Evolutionary conservation across 2,329 filamentous ascomycete species (phyloP).

Genomic region (Penicillium polonicum): DNA sequence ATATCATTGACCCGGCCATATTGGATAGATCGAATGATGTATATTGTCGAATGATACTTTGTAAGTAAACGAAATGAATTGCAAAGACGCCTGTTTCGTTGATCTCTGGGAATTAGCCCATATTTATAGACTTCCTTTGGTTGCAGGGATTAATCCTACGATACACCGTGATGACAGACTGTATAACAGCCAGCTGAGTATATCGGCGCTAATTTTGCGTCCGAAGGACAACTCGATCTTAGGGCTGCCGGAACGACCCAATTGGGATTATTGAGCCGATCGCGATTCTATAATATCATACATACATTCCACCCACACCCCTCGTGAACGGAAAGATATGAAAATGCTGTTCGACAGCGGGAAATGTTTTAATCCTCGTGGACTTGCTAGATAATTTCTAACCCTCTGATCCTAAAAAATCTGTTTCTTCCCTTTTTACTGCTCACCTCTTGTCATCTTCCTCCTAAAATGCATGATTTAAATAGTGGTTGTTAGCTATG

Average conservation of each 20-base stretch:
- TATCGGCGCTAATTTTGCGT: not conserved
- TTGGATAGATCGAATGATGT: not conserved
- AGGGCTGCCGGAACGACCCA: not conserved
- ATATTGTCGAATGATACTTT: not conserved
- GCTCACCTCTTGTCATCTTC: not conserved
- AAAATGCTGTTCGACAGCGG: not conserved
- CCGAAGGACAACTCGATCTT: not conserved
- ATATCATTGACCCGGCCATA: not conserved
- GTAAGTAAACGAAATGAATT: not conserved
- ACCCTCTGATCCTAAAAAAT: not conserved
- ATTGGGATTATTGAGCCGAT: not conserved
- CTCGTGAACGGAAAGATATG: not conserved
- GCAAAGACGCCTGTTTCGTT: not conserved
- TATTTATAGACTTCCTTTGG: not conserved
- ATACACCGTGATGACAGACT: not conserved
- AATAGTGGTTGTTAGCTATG: not conserved
- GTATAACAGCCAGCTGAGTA: not conserved
- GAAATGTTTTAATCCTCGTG: not conserved
- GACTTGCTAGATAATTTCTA: not conserved
- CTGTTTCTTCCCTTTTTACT: not conserved
- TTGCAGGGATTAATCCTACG: not conserved
- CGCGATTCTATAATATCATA: not conserved
- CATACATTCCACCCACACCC: not conserved
- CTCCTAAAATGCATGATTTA: not conserved
- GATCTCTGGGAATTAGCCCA: not conserved